Evolutionary conservation across 805 yeast species (phyloP).

Genomic region (Spathaspora girioi): DNA sequence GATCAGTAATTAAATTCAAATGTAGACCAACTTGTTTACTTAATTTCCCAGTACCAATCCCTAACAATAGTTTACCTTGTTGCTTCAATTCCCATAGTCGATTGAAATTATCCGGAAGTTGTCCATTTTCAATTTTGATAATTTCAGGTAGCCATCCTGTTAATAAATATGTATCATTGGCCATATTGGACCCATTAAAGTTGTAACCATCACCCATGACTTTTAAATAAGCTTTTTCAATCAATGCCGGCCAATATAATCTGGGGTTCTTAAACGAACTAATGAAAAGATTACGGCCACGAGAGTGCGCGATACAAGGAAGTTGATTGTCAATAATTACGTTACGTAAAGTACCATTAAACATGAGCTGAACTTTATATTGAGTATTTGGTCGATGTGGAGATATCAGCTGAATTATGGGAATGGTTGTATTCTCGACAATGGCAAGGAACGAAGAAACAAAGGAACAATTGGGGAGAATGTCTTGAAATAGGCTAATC

Average conservation of each 20-base stretch:
- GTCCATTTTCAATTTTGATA: slow-evolving; percentile 35
- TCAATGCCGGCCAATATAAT: slow-evolving; percentile 62
- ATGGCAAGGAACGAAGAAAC: slow-evolving; percentile 64
- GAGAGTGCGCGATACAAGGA: slow-evolving; percentile 29
- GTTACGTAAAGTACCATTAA: slow-evolving; percentile 52
- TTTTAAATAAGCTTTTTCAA: slow-evolving; percentile 74
- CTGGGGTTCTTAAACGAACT: slow-evolving; percentile 28
- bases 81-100: slow-evolving; percentile 22
- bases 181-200: slow-evolving; percentile 74
- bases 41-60: slow-evolving; percentile 63
- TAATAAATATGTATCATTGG: slow-evolving; percentile 60
- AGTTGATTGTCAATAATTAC: slow-evolving; percentile 46
- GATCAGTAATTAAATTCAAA: slow-evolving; percentile 48
- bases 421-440: slow-evolving; percentile 7
- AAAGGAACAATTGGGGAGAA: slow-evolving; percentile 68
- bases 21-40: slow-evolving; percentile 28
- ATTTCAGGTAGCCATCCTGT: slow-evolving; percentile 75
- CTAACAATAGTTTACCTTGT: slow-evolving; percentile 43
- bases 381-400: slow-evolving; percentile 19
- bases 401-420: slow-evolving; percentile 17
- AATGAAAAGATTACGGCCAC: slow-evolving; percentile 28
- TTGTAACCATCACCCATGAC: slow-evolving; percentile 54
- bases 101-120: slow-evolving; percentile 18
- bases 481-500: slow-evolving; percentile 43
- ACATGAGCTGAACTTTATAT: slow-evolving; percentile 39